Conservation (phyloP, 768 basidiomycete species). For the Phanerochaete sordida region DNA sequence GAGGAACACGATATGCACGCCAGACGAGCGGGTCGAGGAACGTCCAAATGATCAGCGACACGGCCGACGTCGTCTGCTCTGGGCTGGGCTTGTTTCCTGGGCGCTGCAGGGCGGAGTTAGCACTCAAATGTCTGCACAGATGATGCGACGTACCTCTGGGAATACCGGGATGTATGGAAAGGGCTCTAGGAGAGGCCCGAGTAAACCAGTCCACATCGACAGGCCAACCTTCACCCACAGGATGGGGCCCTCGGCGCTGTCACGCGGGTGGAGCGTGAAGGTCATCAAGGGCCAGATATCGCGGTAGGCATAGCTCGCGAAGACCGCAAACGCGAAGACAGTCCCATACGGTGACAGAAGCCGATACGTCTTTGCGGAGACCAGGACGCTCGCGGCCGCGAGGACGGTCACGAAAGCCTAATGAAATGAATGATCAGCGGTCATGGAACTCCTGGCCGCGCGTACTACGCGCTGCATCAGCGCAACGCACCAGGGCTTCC, state of each 20-base stretch:
- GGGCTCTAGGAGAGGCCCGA: constrained; percentile 13
- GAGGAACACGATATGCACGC: constrained; percentile 35
- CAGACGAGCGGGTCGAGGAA: constrained; percentile 51
- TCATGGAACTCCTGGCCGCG: no score
- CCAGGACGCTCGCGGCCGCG: neutral
- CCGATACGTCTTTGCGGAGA: neutral
- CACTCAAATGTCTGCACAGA: neutral
- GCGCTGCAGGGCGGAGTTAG: constrained; percentile 7
- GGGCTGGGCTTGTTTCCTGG: constrained; percentile 15
- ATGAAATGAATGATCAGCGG: neutral
- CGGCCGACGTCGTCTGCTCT: constrained; percentile 22
- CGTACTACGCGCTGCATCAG: no score
- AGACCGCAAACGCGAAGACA: constrained; percentile 6
- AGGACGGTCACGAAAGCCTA: neutral
- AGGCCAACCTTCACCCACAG: constrained; percentile 34
- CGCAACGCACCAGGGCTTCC: neutral
- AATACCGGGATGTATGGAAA: constrained; percentile 3
- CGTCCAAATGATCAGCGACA: constrained; percentile 35
- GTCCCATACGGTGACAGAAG: neutral
- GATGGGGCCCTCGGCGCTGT: constrained; percentile 25
- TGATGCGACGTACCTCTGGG: neutral
- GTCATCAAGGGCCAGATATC: constrained; percentile 35
- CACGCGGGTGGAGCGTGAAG: constrained; percentile 28
- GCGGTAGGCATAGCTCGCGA: constrained; percentile 28
- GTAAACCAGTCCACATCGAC: constrained; percentile 26